phyloP scores from a whole-genome alignment of 208 protist genomes.

The Acanthamoeba quina region DNA sequence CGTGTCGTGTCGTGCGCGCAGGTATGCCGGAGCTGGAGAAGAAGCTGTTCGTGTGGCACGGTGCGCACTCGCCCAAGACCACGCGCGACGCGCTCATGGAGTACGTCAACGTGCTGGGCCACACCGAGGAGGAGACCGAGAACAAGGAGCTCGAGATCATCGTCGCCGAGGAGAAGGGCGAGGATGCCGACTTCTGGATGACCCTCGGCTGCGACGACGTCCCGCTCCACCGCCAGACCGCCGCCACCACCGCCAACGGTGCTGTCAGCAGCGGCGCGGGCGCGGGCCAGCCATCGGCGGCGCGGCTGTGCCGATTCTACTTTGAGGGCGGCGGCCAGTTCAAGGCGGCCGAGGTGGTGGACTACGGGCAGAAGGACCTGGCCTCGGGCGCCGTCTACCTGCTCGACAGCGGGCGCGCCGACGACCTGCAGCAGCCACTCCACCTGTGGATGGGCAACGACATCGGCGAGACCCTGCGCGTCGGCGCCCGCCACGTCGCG shows the following conservation, averaged over 20 bases:
- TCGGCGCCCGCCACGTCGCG: conserved; percentile 18
- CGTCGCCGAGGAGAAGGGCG: conserved; percentile 32
- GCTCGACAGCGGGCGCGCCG: conserved; percentile 1
- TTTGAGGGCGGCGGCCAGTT: conserved; percentile 49
- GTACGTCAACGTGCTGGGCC: conserved; percentile 62
- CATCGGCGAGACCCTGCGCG: conserved; percentile 60
- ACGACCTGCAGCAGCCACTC: neutral
- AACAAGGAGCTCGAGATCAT: conserved; percentile 25
- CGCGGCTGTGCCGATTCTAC: conserved; percentile 42
- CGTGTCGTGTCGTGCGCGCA: no score
- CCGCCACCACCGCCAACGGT: neutral
- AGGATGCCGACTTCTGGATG: conserved; percentile 68
- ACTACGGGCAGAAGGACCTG: conserved; percentile 36
- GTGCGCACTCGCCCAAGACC: conserved; percentile 23
- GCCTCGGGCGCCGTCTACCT: conserved; percentile 4
- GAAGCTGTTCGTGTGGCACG: conserved; percentile 68
- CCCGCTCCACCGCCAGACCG: neutral
- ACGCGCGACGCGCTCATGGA: conserved; percentile 50
- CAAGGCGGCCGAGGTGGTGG: conserved; percentile 24
- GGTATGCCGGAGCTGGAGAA: conserved; percentile 36
- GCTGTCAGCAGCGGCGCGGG: neutral
- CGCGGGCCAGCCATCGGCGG: neutral
- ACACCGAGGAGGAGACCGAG: neutral
- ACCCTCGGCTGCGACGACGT: conserved; percentile 64
- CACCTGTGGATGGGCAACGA: conserved; percentile 51